A percentile compares a stretch with the other conserved stretches of the same genome.
These are phyloP conservation scores for Lactarius sp. DNA, from an alignment of 768 basidiomycete genomes.

Conservation along the genomic window DNA sequence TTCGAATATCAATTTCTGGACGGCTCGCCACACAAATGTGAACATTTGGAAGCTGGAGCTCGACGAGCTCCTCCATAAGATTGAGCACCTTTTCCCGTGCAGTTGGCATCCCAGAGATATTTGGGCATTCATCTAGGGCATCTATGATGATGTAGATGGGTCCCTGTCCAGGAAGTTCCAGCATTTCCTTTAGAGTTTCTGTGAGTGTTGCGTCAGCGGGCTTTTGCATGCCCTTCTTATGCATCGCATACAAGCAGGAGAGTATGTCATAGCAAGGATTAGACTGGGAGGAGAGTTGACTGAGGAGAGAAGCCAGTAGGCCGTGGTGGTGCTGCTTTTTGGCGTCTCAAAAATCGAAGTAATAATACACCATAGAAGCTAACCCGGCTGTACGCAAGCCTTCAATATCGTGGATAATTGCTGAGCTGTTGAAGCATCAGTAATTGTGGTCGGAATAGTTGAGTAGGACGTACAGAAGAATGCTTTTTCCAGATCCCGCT, in stretches of 20 bases:
- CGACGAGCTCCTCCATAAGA: not conserved
- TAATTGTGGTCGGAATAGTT: not conserved
- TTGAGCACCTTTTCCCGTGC: not conserved
- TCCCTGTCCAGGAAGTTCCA: not conserved
- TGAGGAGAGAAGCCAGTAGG: not conserved
- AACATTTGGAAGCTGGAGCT: not conserved
- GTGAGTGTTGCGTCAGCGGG: not conserved
- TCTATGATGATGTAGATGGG: slow-evolving; percentile 1
- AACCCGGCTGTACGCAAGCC: not conserved
- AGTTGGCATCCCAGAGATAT: not conserved
- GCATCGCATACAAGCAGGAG: not conserved
- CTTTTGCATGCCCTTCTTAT: not conserved
- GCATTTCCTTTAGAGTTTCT: not conserved
- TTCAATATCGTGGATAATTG: not conserved
- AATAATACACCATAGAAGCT: not conserved
- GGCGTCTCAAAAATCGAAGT: not conserved
- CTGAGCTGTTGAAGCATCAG: not conserved
- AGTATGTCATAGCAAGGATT: not conserved
- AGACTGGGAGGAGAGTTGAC: slow-evolving; percentile 1
- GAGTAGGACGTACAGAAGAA: not conserved
- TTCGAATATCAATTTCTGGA: slow-evolving; percentile 5
- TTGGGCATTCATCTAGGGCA: slow-evolving; percentile 12
- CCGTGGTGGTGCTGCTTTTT: not conserved
- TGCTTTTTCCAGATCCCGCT: slow-evolving; percentile 12
- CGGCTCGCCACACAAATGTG: slow-evolving; percentile 3